Percentiles rank a stretch among this genome's conserved stretches.
These are phyloP conservation scores for Pythium scleroteichum DNA, from an alignment of 352 stramenopile genomes.

Conservation along the genomic window DNA sequence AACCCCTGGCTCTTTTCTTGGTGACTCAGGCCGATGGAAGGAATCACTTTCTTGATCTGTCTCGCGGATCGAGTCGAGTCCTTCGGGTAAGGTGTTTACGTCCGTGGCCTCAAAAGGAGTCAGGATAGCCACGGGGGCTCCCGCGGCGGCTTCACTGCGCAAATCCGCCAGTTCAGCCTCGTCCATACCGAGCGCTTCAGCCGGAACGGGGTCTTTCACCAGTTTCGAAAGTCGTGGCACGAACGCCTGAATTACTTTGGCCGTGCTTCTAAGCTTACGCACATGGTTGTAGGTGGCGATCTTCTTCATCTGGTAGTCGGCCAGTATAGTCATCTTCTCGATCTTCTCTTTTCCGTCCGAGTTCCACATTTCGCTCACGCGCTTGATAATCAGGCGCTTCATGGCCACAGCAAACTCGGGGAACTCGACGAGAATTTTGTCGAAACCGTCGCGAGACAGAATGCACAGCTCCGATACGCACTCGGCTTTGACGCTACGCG, in stretches of 20 bases:
- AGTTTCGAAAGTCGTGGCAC: conserved; percentile 26
- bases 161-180: conserved; percentile 9
- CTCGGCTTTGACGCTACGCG: conserved; percentile 59
- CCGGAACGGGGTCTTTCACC: conserved; percentile 24
- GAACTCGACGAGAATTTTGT: conserved; percentile 72
- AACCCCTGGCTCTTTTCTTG: not conserved
- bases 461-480: conserved; percentile 71
- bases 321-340: conserved; percentile 66
- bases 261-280: conserved; percentile 21
- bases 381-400: conserved; percentile 73
- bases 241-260: conserved; percentile 23
- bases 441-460: conserved; percentile 55
- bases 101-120: not conserved
- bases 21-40: not conserved
- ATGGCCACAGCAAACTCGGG: conserved; percentile 69
- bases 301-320: conserved; percentile 64
- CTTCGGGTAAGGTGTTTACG: no score
- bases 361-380: conserved; percentile 63
- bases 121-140: not conserved
- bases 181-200: conserved; percentile 24
- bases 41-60: conserved; percentile 6
- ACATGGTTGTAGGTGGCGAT: conserved; percentile 31
- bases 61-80: conserved; percentile 11
- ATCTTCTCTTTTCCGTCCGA: conserved; percentile 38
- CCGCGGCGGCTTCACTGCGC: not conserved